phyloP scores from a whole-genome alignment of 805 yeast genomes.

The Kazachstania kunashirensis region DNA sequence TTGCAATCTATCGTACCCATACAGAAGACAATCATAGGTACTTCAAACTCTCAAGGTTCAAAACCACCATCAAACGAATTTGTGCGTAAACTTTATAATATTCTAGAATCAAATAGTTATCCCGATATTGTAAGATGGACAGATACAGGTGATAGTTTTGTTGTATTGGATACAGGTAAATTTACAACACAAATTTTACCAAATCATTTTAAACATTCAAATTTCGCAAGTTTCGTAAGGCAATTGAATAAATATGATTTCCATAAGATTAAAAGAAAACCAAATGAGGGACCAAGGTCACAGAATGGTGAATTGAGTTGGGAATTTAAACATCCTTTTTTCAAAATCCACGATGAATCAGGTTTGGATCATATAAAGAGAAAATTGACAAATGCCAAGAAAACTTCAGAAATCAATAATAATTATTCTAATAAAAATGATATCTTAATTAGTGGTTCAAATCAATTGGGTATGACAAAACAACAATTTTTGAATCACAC shows the following conservation, averaged over 20 bases:
- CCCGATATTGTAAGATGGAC: conserved; percentile 79
- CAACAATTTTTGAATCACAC: conserved; percentile 17
- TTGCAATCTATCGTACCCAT: neutral
- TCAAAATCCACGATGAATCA: conserved; percentile 64
- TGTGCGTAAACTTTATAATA: conserved; percentile 68
- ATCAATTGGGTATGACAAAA: conserved; percentile 4
- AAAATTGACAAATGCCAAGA: conserved; percentile 56
- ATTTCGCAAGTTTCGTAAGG: conserved; percentile 89
- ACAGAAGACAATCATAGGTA: neutral
- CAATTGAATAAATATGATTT: conserved; percentile 95
- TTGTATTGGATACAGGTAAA: conserved; percentile 81
- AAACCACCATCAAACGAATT: conserved; percentile 53
- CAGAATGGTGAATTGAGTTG: conserved; percentile 74
- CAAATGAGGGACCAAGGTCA: conserved; percentile 44
- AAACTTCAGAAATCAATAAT: conserved; percentile 11
- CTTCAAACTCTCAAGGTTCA: neutral
- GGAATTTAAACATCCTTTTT: conserved; percentile 93
- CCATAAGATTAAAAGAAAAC: conserved; percentile 79
- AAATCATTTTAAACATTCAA: conserved; percentile 86
- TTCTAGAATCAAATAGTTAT: conserved; percentile 77
- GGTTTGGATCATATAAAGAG: conserved; percentile 80
- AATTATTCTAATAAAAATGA: neutral
- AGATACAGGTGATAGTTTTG: conserved; percentile 72
- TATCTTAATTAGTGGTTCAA: neutral
- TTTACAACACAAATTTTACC: conserved; percentile 86